Conservation (phyloP, 1,284 basidiomycete species). For the Sanghuangporus weigelae region DNA sequence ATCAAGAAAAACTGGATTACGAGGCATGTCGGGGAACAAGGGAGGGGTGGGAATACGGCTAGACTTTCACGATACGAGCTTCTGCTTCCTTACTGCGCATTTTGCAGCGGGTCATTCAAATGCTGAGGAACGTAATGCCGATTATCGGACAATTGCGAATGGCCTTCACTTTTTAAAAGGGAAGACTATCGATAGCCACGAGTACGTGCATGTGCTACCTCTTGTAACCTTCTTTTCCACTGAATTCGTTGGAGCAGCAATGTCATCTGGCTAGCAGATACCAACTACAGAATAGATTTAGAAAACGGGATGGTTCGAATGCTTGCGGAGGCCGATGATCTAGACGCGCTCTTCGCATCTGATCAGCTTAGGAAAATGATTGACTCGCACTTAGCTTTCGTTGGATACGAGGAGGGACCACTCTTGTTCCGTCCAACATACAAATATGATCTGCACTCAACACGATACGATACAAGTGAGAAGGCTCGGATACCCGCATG, state of each 20-base stretch:
- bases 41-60: conserved; percentile 92
- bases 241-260: conserved; percentile 44
- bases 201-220: conserved; percentile 47
- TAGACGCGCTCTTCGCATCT: conserved; percentile 68
- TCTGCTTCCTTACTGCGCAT: conserved; percentile 96
- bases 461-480: conserved; percentile 92
- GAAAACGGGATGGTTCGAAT: conserved; percentile 77
- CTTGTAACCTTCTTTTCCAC: background rate
- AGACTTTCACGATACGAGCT: conserved; percentile 84
- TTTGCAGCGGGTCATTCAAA: conserved; percentile 92
- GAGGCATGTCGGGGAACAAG: conserved; percentile 98
- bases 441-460: conserved; percentile 78
- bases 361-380: conserved; percentile 80
- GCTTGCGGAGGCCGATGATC: conserved; percentile 57
- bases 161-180: conserved; percentile 87
- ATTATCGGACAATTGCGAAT: conserved; percentile 84
- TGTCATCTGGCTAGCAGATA: conserved; percentile 91
- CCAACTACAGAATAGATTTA: conserved; percentile 91
- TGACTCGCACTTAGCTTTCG: conserved; percentile 67
- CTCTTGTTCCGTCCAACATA: conserved; percentile 88
- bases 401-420: conserved; percentile 84
- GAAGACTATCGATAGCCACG: conserved; percentile 83
- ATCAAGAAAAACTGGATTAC: conserved; percentile 93
- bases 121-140: conserved; percentile 86
- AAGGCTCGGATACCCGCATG: conserved; percentile 96